phyloP scores from a whole-genome alignment of 2,329 filamentous ascomycete species.

The Beauveria medogensis region DNA sequence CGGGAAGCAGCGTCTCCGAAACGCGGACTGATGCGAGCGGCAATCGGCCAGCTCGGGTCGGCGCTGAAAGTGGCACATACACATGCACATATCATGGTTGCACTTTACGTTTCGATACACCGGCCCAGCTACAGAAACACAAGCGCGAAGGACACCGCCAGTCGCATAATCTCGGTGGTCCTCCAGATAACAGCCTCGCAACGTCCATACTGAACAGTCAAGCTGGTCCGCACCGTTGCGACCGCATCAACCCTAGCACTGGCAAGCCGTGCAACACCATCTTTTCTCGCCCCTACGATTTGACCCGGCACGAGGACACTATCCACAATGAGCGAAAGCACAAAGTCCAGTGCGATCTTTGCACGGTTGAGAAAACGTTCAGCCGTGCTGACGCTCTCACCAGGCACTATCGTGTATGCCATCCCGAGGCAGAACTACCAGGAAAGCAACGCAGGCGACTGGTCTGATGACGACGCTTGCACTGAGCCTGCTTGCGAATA shows the following conservation, averaged over 20 bases:
- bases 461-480: slow-evolving; percentile 6
- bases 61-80: slow-evolving; percentile 79
- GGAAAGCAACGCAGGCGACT: slow-evolving; percentile 43
- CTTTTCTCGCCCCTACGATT: slow-evolving; percentile 91
- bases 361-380: slow-evolving; percentile 95
- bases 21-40: slow-evolving; percentile 26
- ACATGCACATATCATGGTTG: slow-evolving; percentile 95
- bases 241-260: slow-evolving; percentile 87
- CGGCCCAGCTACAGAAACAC: slow-evolving; percentile 82
- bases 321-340: slow-evolving; percentile 93
- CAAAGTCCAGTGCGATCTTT: slow-evolving; percentile 88
- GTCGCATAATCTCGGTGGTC: slow-evolving; percentile 38
- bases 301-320: slow-evolving; percentile 93
- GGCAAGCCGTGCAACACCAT: slow-evolving; percentile 91
- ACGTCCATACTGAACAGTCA: slow-evolving; percentile 68
- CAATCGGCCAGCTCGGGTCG: slow-evolving; percentile 51
- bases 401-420: slow-evolving; percentile 87
- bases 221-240: slow-evolving; percentile 86
- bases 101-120: slow-evolving; percentile 78
- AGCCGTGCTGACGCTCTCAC: slow-evolving; percentile 92
- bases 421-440: slow-evolving; percentile 79
- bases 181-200: slow-evolving; percentile 32
- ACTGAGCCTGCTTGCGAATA: not conserved
- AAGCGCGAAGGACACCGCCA: slow-evolving; percentile 89
- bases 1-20: slow-evolving; percentile 30